phyloP scores from a whole-genome alignment of 768 basidiomycete genomes.

The Serendipita vermifera region DNA sequence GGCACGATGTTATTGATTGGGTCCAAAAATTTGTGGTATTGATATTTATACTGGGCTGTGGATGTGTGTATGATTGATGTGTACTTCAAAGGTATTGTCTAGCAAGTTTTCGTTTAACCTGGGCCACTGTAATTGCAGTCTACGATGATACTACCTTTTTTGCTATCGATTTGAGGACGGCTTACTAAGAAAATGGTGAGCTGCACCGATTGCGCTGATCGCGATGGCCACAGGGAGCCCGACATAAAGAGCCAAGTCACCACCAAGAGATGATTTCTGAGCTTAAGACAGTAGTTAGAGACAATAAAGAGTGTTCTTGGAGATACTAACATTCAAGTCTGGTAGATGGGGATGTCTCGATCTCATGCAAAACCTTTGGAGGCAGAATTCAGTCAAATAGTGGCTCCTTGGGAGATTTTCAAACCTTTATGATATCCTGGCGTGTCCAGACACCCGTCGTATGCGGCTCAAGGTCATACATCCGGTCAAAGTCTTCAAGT shows the following conservation, averaged over 20 bases:
- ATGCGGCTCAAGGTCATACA: conserved; percentile 21
- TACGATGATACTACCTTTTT: not conserved
- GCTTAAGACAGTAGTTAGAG: not conserved
- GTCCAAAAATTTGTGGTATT: no score
- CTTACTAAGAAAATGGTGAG: conserved; percentile 5
- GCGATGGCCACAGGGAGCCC: not conserved
- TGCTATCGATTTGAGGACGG: not conserved
- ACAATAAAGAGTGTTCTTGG: not conserved
- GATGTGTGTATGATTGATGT: no score
- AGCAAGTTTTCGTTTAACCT: no score
- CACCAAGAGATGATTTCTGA: not conserved
- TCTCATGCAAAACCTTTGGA: not conserved
- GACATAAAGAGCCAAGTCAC: conserved; percentile 1
- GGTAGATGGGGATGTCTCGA: not conserved
- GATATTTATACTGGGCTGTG: no score
- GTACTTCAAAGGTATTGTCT: no score
- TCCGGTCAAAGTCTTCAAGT: conserved; percentile 54
- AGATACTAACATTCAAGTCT: not conserved
- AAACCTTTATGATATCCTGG: conserved; percentile 15
- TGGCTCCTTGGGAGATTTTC: not conserved
- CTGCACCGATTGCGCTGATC: not conserved
- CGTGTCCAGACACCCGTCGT: conserved; percentile 12
- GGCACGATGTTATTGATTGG: no score
- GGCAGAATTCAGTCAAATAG: not conserved
- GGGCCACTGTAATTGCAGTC: not conserved